Evolutionary conservation across 208 protist species (phyloP).

Genomic region (Trypanosoma avium): DNA sequence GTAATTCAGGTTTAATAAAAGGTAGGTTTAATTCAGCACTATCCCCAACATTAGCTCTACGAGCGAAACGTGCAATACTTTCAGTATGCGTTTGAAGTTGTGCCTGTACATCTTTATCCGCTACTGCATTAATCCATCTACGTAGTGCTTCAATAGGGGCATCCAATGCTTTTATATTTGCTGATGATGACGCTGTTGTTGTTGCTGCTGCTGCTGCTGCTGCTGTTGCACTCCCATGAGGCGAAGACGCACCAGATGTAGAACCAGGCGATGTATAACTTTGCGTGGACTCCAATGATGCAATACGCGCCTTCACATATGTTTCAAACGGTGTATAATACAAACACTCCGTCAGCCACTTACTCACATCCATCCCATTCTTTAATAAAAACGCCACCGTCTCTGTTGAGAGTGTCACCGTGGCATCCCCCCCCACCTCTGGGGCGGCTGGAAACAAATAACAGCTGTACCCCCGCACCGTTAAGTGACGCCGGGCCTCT

Average conservation of each 20-base stretch:
- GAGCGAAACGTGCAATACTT: neutral
- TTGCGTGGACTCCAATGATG: too few relatives aligned
- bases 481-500: constrained; percentile 10
- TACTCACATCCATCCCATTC: constrained; percentile 67
- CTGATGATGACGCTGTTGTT: neutral
- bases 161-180: neutral
- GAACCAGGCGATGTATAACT: too few relatives aligned
- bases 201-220: constrained; percentile 13
- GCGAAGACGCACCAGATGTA: too few relatives aligned
- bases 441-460: constrained; percentile 50
- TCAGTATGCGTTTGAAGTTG: neutral
- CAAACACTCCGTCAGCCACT: constrained; percentile 55
- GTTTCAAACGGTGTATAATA: constrained; percentile 34
- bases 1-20: constrained; percentile 19
- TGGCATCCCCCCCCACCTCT: constrained; percentile 15
- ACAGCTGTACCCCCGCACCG: constrained; percentile 46
- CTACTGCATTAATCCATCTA: constrained; percentile 2
- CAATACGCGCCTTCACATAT: too few relatives aligned
- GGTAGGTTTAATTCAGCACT: neutral
- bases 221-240: too few relatives aligned
- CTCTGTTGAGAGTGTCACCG: constrained; percentile 35
- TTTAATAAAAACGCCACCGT: constrained; percentile 55
- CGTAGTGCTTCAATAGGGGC: neutral
- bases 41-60: neutral
- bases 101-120: neutral